Base-by-base conservation (phyloP, 1,139 yeast genomes). In the Zhuliangozyma parablackwelliae region DNA sequence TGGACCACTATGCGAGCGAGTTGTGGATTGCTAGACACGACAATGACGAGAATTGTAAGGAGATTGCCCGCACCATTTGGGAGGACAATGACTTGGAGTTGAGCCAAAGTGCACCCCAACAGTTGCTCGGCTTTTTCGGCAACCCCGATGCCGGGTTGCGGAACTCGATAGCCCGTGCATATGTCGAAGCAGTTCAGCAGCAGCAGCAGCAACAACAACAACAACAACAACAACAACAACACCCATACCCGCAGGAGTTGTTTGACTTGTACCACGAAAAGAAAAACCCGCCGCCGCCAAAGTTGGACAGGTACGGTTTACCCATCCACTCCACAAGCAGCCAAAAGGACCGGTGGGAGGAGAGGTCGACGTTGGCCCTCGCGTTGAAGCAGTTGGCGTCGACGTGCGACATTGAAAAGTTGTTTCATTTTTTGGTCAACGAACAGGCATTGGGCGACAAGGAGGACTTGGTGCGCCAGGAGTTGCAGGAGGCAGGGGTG, bases 401-500 rank as follows among this genome's bases (percentile, higher is more conserved):
- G 1, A 56, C 69, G 27, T 71, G 80, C 40, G 52, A 56, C 1
- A 72, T 86, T 29, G 70, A 72, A 21, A 54, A 60, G 28, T 56
- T 85, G 13, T 76, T 87, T 51, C 58, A 64, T 24, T 81, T 86
- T 50, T 65, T 86, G 42, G 77, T 83, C 20, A 63, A 72, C 13
- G 75, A 73, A 25, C 73, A 76, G 34, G 83, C 89, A 0, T 61
- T 89, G 36, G 89, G 87, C 28, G 97, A 90, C 53, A 71, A 74
- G 43, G 85, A 84, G 43, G 68, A 75, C 3, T 63, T 77, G 37
- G 96, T 88, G 3, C 79, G 92, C 41, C 85, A 81, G 45, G 94
- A 85, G 54, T 72, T 90, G 56, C 89, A 88, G 53, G 92, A 83
- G 41, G 94, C 96, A n/a, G 98, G 96, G 39, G 72, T 83, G 40